Evolutionary conservation across 78 protist genomes (phyloP), one percentile per base, ranked within the genome.

Genomic region (Protostelium mycophagum): DNA sequence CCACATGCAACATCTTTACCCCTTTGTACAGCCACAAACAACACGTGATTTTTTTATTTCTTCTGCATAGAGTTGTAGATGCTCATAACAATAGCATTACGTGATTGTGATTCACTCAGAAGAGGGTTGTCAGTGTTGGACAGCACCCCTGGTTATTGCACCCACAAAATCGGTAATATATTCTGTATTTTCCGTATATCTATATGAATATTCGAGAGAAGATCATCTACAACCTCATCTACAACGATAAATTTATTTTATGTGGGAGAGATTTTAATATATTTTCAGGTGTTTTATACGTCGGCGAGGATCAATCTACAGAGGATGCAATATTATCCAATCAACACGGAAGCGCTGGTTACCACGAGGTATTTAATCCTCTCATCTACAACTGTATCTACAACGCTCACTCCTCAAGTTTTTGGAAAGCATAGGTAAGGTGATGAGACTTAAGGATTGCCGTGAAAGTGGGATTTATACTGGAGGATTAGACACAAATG

Each of bases 321-420:
- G 93, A 93, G 85, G 93, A 93, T 34, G 89, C 89, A 36, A 88
- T 90, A 35, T 83, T 93, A 36, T 83, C 93, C 28, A 93, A 93
- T 73, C 34, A 39, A 85, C 86, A 87, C 83, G 95, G 95, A 0
- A 89, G 93, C 25, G 92, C 95, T 10, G 83, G 95, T 83, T 93
- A 93, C 35, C 85, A 90, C 23, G 16, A 85, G 86, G 86, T 85
- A 16, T 37, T 37, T 37, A 5, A 85, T 37, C 16, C 86, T 36
- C 86, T 37, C n/a, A 35, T 51, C 16, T 51, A 51, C 73, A 51
- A 51, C 5, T 51, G 73, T 25, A 51, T n/a, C n/a, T n/a, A n/a
- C n/a, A n/a, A n/a, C n/a, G n/a, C n/a, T n/a, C n/a, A n/a, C n/a
- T n/a, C n/a, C n/a, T n/a, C n/a, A n/a, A 90, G 28, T 90, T 93